These are phyloP conservation scores for Nitzschia sp. DNA, from an alignment of 108 stramenopile species.

Conservation along the genomic window DNA sequence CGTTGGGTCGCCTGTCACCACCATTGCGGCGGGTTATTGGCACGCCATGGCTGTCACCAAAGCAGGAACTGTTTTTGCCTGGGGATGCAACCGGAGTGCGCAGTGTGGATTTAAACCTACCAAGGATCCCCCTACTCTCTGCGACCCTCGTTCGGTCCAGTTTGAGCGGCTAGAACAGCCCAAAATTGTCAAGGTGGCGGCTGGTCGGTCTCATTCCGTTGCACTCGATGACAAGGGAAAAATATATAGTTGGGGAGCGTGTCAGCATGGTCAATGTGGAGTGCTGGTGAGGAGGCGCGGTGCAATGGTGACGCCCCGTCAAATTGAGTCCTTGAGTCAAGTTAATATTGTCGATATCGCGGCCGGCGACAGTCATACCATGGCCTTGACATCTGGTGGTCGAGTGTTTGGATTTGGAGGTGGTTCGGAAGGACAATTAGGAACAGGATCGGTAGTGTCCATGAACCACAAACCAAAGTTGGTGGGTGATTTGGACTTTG, in stretches of 20 bases:
- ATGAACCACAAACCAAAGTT: slow-evolving; percentile 51
- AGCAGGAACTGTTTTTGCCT: slow-evolving; percentile 55
- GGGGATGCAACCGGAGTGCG: slow-evolving; percentile 77
- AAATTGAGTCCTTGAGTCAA: slow-evolving; percentile 62
- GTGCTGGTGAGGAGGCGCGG: slow-evolving; percentile 32
- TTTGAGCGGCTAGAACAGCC: slow-evolving; percentile 12
- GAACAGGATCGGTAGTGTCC: slow-evolving; percentile 62
- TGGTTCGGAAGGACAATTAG: slow-evolving; percentile 93
- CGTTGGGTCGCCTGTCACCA: slow-evolving; percentile 53
- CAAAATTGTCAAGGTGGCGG: slow-evolving; percentile 54
- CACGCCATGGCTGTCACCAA: slow-evolving; percentile 68
- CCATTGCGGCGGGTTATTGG: slow-evolving; percentile 74
- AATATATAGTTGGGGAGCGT: slow-evolving; percentile 80
- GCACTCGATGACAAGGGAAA: slow-evolving; percentile 60
- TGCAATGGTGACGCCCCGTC: slow-evolving; percentile 52
- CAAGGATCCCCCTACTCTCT: slow-evolving; percentile 43
- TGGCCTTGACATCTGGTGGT: slow-evolving; percentile 84
- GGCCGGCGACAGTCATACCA: slow-evolving; percentile 93
- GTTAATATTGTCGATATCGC: slow-evolving; percentile 64
- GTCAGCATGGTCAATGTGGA: slow-evolving; percentile 73
- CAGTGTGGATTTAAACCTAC: slow-evolving; percentile 59
- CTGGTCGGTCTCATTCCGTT: slow-evolving; percentile 71
- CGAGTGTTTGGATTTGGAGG: slow-evolving; percentile 90
- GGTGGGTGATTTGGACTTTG: slow-evolving; percentile 57
- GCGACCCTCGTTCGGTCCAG: slow-evolving; percentile 23